phyloP scores from a whole-genome alignment of 164 flowering plant species.

The Vitis vinifera region DNA sequence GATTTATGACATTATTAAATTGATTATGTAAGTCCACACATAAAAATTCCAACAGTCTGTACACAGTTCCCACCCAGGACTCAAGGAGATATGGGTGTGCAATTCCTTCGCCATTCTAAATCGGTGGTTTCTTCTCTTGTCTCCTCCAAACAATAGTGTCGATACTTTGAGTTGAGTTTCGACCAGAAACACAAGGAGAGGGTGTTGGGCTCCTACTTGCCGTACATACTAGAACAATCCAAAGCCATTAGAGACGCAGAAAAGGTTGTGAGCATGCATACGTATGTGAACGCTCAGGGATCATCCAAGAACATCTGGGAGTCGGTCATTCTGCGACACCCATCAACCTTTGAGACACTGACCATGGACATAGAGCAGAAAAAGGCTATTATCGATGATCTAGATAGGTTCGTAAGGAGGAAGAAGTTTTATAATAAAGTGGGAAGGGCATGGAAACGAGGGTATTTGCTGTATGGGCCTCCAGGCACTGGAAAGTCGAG shows the following conservation, averaged over 20 bases:
- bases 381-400: conserved; percentile 7
- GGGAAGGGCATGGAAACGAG: conserved; percentile 26
- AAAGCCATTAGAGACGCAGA: background rate
- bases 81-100: background rate
- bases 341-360: conserved; percentile 15
- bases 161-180: conserved; percentile 9
- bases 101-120: too few relatives aligned
- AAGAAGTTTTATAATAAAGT: conserved; percentile 12
- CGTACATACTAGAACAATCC: background rate
- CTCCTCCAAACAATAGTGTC: background rate
- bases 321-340: conserved; percentile 12
- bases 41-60: too few relatives aligned
- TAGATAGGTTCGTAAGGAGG: conserved; percentile 7
- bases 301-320: conserved; percentile 1
- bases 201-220: conserved; percentile 6
- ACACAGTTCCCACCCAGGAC: background rate
- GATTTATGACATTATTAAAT: too few relatives aligned
- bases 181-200: conserved; percentile 4
- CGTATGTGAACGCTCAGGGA: conserved; percentile 6
- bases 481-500: conserved; percentile 25
- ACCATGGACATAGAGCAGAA: conserved; percentile 13
- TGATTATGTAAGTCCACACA: too few relatives aligned
- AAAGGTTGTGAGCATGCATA: conserved; percentile 3
- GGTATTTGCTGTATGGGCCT: conserved; percentile 16
- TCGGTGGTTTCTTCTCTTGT: too few relatives aligned